Conservation (phyloP, 1,139 yeast species). For the Candida sp. region DNA sequence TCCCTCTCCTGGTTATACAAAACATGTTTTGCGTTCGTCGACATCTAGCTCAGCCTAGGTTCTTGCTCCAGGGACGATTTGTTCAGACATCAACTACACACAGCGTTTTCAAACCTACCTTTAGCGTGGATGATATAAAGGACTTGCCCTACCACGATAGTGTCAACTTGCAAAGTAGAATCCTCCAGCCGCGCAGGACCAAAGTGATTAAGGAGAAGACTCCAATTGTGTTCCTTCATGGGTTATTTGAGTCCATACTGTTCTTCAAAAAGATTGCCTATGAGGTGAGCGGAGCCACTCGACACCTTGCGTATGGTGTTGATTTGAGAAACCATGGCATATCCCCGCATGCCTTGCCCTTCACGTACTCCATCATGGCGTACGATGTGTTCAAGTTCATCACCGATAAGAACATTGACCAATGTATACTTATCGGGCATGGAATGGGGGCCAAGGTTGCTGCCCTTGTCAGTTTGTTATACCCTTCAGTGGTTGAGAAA, state of each 20-base stretch:
- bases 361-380: conserved; percentile 45
- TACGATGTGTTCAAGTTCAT: conserved; percentile 41
- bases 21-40: neutral
- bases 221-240: conserved; percentile 51
- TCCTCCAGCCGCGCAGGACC: conserved; percentile 6
- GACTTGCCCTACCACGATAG: conserved; percentile 14
- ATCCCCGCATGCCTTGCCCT: conserved; percentile 47
- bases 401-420: conserved; percentile 23
- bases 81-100: neutral
- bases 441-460: conserved; percentile 60
- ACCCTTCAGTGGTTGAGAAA: conserved; percentile 40
- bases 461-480: conserved; percentile 45
- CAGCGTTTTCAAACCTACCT: conserved; percentile 1
- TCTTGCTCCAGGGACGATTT: too few relatives aligned
- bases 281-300: conserved; percentile 29
- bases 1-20: too few relatives aligned
- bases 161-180: conserved; percentile 11
- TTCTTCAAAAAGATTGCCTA: conserved; percentile 44
- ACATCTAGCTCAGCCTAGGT: too few relatives aligned
- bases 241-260: conserved; percentile 51
- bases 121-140: conserved; percentile 11
- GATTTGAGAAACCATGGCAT: conserved; percentile 61
- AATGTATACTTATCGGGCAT: conserved; percentile 48
- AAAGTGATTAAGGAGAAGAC: conserved; percentile 11
- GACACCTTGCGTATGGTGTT: conserved; percentile 39